These are phyloP conservation scores for Aspergillus ruber DNA, from an alignment of 2,329 filamentous ascomycete genomes.

Conservation along the genomic window DNA sequence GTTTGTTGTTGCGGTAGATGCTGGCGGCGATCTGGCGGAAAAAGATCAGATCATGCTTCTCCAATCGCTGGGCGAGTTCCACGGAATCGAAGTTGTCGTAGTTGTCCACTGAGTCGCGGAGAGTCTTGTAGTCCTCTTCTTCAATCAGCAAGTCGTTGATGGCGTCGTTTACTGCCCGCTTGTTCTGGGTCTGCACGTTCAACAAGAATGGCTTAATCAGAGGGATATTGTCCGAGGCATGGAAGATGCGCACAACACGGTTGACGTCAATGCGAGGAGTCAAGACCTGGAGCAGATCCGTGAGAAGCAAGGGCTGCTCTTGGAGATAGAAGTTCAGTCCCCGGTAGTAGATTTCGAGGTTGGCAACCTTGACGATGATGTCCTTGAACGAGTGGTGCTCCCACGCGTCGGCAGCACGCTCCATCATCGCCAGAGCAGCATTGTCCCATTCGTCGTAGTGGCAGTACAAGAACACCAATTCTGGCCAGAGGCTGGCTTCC, in stretches of 20 bases:
- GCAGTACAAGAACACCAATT: conserved; percentile 95
- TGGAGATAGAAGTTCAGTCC: conserved; percentile 95
- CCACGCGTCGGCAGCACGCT: conserved; percentile 94
- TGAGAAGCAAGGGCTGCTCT: conserved; percentile 90
- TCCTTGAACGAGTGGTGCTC: conserved; percentile 99
- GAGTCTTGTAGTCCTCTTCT: conserved; percentile 98
- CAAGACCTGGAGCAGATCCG: conserved; percentile 86
- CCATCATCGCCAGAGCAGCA: conserved; percentile 93
- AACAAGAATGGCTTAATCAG: conserved; percentile 98
- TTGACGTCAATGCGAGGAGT: conserved; percentile 96
- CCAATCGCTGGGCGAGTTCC: conserved; percentile 81
- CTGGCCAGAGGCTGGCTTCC: conserved; percentile 93
- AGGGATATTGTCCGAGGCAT: conserved; percentile 96
- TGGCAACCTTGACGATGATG: conserved; percentile 93
- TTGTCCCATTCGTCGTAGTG: conserved; percentile 99
- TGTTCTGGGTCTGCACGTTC: conserved; percentile 94
- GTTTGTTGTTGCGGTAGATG: conserved; percentile 99
- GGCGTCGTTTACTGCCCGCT: conserved; percentile 94
- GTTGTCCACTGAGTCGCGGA: conserved; percentile 95
- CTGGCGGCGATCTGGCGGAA: conserved; percentile 97
- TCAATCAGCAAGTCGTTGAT: conserved; percentile 98
- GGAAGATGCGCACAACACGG: conserved; percentile 97
- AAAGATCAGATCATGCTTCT: conserved; percentile 97
- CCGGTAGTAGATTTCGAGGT: conserved; percentile 98
- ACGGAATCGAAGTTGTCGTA: conserved; percentile 99